Evolutionary conservation across 495 filamentous ascomycete species (phyloP).

Genomic region (Xylaria bambusicola): DNA sequence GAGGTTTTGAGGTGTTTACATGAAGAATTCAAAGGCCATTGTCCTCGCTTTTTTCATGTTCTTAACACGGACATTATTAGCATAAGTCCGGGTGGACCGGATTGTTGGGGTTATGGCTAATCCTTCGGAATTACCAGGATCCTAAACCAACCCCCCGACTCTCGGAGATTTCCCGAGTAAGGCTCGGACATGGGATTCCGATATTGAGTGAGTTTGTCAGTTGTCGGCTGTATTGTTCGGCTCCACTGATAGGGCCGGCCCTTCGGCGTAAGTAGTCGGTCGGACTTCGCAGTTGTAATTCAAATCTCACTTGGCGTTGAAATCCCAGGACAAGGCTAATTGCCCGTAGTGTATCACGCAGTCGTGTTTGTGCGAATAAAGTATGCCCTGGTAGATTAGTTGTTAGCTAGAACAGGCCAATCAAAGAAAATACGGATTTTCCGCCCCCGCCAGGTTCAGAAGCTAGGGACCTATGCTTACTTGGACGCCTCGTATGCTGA

Average conservation of each 20-base stretch:
- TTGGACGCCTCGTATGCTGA: slow-evolving; percentile 65
- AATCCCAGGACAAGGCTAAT: background rate
- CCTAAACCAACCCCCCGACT: background rate
- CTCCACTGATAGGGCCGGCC: background rate
- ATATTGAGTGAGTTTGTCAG: background rate
- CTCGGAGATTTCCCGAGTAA: background rate
- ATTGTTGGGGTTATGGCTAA: background rate
- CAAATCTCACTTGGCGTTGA: slow-evolving; percentile 1
- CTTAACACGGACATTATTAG: background rate
- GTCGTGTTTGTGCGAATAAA: slow-evolving; percentile 54
- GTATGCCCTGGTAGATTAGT: slow-evolving; percentile 48
- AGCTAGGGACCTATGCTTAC: slow-evolving; percentile 35
- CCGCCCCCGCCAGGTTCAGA: background rate
- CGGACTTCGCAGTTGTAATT: background rate
- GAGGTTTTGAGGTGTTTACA: slow-evolving; percentile 3
- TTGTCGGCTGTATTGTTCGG: background rate
- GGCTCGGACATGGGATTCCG: background rate
- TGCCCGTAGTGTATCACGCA: slow-evolving; percentile 1
- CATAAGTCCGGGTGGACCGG: background rate
- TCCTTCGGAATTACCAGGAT: background rate
- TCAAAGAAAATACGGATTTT: background rate
- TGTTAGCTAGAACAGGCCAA: slow-evolving; percentile 20
- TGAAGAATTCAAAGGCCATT: background rate
- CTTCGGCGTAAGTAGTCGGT: slow-evolving; percentile 10
- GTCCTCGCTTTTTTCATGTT: background rate